Conservation (phyloP, 1,139 yeast species). For the Candida pseudocylindracea region DNA sequence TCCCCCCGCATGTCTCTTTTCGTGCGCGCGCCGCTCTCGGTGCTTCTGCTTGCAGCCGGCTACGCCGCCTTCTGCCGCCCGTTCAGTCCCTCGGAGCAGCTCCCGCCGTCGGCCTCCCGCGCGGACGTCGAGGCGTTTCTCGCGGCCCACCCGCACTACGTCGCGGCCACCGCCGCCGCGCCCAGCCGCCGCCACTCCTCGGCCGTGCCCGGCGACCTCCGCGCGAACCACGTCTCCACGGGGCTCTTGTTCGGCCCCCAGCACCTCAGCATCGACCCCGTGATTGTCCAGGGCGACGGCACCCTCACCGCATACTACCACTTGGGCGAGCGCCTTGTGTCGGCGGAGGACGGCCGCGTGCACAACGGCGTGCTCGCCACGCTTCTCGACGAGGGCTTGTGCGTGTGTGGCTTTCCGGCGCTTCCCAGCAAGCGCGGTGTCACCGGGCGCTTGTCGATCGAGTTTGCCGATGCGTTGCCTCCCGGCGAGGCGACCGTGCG, state of each 20-base stretch:
- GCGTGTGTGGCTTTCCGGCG: conserved; percentile 67
- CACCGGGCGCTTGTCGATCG: conserved; percentile 53
- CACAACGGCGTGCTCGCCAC: conserved; percentile 83
- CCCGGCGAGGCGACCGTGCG: conserved; percentile 40
- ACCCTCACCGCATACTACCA: conserved; percentile 42
- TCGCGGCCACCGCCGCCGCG: too few relatives aligned
- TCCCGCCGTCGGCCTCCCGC: too few relatives aligned
- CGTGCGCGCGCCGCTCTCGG: too few relatives aligned
- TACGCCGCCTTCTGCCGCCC: too few relatives aligned
- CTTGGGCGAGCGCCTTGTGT: conserved; percentile 41
- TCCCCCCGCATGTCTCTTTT: too few relatives aligned
- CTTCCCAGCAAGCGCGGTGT: conserved; percentile 84
- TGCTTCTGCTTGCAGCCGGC: too few relatives aligned
- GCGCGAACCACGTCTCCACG: conserved; percentile 36
- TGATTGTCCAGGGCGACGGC: conserved; percentile 23
- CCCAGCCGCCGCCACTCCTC: too few relatives aligned
- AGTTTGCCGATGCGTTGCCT: conserved; percentile 43
- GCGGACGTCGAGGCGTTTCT: too few relatives aligned
- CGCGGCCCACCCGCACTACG: too few relatives aligned
- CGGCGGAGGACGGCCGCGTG: conserved; percentile 34
- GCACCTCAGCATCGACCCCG: conserved; percentile 45
- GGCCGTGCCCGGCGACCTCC: conserved; percentile 34
- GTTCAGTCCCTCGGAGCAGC: too few relatives aligned
- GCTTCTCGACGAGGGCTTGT: conserved; percentile 66
- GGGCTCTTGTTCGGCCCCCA: conserved; percentile 43